phyloP scores from a whole-genome alignment of 2,329 filamentous ascomycete genomes.

The Neodidymelliopsis sp. region DNA sequence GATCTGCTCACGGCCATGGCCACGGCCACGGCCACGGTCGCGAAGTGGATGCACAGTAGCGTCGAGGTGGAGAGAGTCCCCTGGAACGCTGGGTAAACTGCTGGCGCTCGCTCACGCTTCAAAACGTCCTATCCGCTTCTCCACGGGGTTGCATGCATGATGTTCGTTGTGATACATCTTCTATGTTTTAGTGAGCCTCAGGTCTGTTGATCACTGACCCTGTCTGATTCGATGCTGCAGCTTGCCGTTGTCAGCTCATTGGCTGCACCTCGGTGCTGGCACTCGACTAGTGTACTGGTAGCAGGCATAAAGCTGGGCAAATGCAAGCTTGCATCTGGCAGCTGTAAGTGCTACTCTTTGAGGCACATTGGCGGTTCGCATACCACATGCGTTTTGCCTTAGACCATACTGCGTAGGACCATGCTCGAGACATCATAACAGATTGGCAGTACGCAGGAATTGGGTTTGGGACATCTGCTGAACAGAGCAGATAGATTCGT shows the following conservation, averaged over 20 bases:
- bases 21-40: slow-evolving; percentile 3
- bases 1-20: slow-evolving; percentile 1
- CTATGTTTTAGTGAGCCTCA: slow-evolving; percentile 8
- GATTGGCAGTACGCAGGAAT: too few relatives aligned
- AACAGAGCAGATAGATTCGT: too few relatives aligned
- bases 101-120: slow-evolving; percentile 25
- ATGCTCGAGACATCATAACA: too few relatives aligned
- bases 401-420: too few relatives aligned
- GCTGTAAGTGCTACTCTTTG: background rate
- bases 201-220: slow-evolving; percentile 13
- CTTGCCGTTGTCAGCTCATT: slow-evolving; percentile 11
- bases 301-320: background rate
- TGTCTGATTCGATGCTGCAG: slow-evolving; percentile 18
- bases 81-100: slow-evolving; percentile 19
- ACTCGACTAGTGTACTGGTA: background rate
- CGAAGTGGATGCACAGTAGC: slow-evolving; percentile 7
- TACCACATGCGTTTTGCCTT: too few relatives aligned
- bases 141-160: slow-evolving; percentile 13
- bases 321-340: background rate
- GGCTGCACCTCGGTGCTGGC: background rate
- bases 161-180: slow-evolving; percentile 7
- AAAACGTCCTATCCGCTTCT: slow-evolving; percentile 25
- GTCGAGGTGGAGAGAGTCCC: slow-evolving; percentile 9
- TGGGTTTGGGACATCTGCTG: too few relatives aligned
- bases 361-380: too few relatives aligned